Conservation (phyloP, 106 monocot species). For the Dendrobium catenatum region DNA sequence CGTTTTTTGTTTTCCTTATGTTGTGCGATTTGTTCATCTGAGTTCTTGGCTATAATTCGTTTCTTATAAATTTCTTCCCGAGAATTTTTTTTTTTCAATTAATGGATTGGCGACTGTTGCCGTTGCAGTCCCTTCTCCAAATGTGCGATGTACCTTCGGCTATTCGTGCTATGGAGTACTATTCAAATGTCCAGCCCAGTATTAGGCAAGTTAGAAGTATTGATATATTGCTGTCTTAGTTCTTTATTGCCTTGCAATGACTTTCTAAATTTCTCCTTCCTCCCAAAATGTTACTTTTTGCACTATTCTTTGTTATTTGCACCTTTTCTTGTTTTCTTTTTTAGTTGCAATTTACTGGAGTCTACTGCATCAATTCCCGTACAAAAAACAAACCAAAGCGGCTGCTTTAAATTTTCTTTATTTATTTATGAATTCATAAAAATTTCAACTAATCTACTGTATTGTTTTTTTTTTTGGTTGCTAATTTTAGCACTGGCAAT, state of each 20-base stretch:
- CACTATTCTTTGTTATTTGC: not conserved
- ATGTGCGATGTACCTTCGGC: conserved; percentile 55
- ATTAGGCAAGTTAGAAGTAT: conserved; percentile 25
- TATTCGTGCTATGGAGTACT: conserved; percentile 43
- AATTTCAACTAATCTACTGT: no score
- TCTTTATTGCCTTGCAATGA: not conserved
- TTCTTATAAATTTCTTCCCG: not conserved
- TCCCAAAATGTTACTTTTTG: not conserved
- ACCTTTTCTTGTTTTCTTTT: not conserved
- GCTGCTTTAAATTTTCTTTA: not conserved
- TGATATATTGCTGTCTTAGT: not conserved
- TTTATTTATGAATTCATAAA: no score
- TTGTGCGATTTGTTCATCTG: no score
- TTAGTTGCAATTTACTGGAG: no score
- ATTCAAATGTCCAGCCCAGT: conserved; percentile 46
- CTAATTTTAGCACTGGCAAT: not conserved
- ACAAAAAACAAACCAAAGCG: not conserved
- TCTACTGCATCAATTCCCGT: not conserved
- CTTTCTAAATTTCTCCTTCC: not conserved
- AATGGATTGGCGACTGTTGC: not conserved
- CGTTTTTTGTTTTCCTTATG: not conserved
- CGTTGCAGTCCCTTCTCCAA: conserved; percentile 53
- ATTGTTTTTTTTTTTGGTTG: not conserved
- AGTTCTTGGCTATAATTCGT: no score
- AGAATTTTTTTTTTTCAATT: not conserved